Percentiles rank a stretch among this genome's conserved stretches.
phyloP scores from a whole-genome alignment of 352 stramenopile genomes.

The Pythium pyrilobum region DNA sequence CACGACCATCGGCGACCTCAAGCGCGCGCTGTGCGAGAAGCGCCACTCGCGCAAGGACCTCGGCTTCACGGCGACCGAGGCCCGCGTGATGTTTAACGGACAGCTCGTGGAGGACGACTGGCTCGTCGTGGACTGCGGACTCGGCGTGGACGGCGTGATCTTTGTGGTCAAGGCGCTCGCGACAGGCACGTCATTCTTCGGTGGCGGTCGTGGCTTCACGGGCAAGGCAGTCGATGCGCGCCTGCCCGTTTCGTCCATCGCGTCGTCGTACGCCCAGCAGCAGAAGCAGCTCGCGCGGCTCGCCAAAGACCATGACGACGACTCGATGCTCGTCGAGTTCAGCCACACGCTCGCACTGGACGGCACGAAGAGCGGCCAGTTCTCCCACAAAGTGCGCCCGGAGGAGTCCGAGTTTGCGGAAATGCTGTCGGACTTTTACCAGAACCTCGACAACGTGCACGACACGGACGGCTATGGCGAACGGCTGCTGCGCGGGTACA shows the following conservation, averaged over 20 bases:
- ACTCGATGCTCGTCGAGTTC: constrained; percentile 44
- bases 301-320: constrained; percentile 22
- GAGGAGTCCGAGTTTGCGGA: constrained; percentile 75
- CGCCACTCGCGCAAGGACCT: constrained; percentile 38
- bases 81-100: constrained; percentile 70
- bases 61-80: constrained; percentile 36
- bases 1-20: constrained; percentile 67
- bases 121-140: constrained; percentile 77
- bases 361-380: constrained; percentile 26
- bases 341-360: constrained; percentile 34
- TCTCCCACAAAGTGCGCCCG: constrained; percentile 58
- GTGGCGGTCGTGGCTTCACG: constrained; percentile 11
- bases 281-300: constrained; percentile 11
- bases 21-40: constrained; percentile 54
- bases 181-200: not conserved
- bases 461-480: constrained; percentile 71
- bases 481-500: constrained; percentile 69
- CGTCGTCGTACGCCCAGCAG: constrained; percentile 47
- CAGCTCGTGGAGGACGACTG: constrained; percentile 74
- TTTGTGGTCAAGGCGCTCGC: constrained; percentile 49
- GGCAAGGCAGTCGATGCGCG: constrained; percentile 29
- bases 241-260: constrained; percentile 67
- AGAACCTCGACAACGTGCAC: constrained; percentile 58
- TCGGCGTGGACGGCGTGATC: constrained; percentile 64
- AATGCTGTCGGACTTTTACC: constrained; percentile 73